phyloP scores from a whole-genome alignment of 148 eudicot genomes.

The Vaccinium myrtillus region DNA sequence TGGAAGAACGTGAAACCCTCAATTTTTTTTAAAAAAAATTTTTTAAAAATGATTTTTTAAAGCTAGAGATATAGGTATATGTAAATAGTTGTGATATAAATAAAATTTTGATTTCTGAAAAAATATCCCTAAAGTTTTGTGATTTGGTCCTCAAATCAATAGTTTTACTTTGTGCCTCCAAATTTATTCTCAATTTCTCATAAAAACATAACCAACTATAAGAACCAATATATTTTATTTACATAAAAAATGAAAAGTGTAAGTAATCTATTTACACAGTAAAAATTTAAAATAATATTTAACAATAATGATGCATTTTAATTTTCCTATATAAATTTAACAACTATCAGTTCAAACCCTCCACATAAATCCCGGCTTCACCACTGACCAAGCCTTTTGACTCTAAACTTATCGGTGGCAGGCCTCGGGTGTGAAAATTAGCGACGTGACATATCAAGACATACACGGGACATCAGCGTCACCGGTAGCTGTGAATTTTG shows the following conservation, averaged over 20 bases:
- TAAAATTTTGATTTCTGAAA: not conserved
- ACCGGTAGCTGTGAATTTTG: constrained; percentile 32
- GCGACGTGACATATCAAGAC: constrained; percentile 29
- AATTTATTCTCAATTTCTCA: not conserved
- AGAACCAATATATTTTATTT: not conserved
- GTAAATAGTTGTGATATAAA: not conserved
- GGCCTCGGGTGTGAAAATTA: constrained; percentile 49
- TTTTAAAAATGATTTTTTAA: too few relatives aligned
- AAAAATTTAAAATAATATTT: not conserved
- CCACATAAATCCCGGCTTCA: not conserved
- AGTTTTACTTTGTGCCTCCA: not conserved
- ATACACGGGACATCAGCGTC: constrained; percentile 49
- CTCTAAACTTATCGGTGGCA: not conserved
- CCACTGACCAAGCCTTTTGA: not conserved
- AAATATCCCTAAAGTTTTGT: not conserved
- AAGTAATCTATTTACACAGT: not conserved
- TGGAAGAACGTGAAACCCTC: not conserved
- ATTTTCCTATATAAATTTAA: not conserved
- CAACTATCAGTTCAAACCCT: too few relatives aligned
- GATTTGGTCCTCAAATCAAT: not conserved
- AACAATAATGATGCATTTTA: not conserved
- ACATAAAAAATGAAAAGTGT: not conserved
- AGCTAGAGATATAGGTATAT: not conserved
- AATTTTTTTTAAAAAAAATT: too few relatives aligned
- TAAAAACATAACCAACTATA: not conserved